Evolutionary conservation across 2,329 filamentous ascomycete species (phyloP).

Genomic region (Cladophialophora carrionii): DNA sequence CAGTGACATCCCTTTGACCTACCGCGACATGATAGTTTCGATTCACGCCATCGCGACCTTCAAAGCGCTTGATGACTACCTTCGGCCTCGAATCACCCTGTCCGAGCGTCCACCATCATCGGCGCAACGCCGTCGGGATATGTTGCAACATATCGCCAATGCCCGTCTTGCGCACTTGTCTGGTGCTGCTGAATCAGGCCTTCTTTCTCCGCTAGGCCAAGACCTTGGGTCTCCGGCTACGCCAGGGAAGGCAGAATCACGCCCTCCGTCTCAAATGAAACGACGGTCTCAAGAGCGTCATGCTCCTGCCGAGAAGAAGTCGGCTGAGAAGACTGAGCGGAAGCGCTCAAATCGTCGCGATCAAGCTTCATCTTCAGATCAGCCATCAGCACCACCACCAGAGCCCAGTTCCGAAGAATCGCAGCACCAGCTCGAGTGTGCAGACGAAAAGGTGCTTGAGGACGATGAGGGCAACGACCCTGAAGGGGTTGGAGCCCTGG

Average conservation of each 20-base stretch:
- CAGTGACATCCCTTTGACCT: conserved; percentile 83
- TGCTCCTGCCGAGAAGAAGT: conserved; percentile 33
- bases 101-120: conserved; percentile 73
- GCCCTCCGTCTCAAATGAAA: conserved; percentile 45
- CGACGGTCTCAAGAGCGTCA: conserved; percentile 25
- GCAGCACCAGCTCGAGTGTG: conserved; percentile 81
- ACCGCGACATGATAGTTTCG: conserved; percentile 94
- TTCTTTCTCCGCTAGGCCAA: conserved; percentile 38
- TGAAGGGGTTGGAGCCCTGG: conserved; percentile 63
- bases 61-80: conserved; percentile 93
- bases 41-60: conserved; percentile 99
- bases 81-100: conserved; percentile 83
- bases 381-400: conserved; percentile 51
- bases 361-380: conserved; percentile 57
- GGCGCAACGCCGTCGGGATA: conserved; percentile 63
- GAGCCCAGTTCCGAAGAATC: conserved; percentile 64
- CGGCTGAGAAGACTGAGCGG: conserved; percentile 48
- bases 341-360: conserved; percentile 67
- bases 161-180: conserved; percentile 63
- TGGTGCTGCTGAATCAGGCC: conserved; percentile 42
- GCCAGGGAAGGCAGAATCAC: conserved; percentile 43
- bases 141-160: conserved; percentile 73
- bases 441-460: conserved; percentile 83
- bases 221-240: conserved; percentile 30
- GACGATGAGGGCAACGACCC: conserved; percentile 67